Percentiles rank a stretch among this genome's conserved stretches.
These are phyloP conservation scores for Cnidoscolus chayamansa DNA, from an alignment of 441 rosid species.

Conservation along the genomic window DNA sequence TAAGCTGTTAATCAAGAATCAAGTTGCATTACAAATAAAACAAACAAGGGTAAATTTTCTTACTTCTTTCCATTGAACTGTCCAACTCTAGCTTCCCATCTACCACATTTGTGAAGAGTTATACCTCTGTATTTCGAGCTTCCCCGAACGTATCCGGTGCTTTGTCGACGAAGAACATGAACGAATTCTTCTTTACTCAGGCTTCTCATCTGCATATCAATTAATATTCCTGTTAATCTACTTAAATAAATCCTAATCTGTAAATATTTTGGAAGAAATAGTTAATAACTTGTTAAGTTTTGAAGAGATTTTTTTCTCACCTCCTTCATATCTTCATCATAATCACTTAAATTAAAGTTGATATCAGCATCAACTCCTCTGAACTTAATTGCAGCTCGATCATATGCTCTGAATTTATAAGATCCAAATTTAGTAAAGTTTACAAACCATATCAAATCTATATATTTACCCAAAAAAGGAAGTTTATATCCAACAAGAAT, in stretches of 20 bases:
- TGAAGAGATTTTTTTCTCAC: constrained; percentile 28
- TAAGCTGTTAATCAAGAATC: too few species aligned
- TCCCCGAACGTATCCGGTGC: constrained; percentile 70
- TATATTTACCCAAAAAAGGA: not conserved
- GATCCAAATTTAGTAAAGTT: not conserved
- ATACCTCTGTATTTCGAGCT: constrained; percentile 79
- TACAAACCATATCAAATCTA: too few species aligned
- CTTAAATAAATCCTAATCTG: not conserved
- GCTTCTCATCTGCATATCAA: constrained; percentile 48
- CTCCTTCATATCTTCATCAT: constrained; percentile 83
- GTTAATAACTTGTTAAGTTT: not conserved
- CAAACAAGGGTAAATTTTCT: constrained; percentile 24
- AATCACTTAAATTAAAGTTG: constrained; percentile 70
- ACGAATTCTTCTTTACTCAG: constrained; percentile 80
- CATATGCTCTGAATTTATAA: constrained; percentile 64
- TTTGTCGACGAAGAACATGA: constrained; percentile 78
- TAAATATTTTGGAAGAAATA: not conserved
- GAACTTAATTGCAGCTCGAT: constrained; percentile 91
- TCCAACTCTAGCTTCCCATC: constrained; percentile 86
- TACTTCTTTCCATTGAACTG: constrained; percentile 86
- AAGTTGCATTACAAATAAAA: not conserved
- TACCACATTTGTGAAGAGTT: constrained; percentile 70
- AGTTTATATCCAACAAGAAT: not conserved
- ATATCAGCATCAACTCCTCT: constrained; percentile 96
- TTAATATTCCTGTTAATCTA: not conserved